Conservation (phyloP, 371 early-diverging fungal genomes). For the Mucor circinelloides region DNA sequence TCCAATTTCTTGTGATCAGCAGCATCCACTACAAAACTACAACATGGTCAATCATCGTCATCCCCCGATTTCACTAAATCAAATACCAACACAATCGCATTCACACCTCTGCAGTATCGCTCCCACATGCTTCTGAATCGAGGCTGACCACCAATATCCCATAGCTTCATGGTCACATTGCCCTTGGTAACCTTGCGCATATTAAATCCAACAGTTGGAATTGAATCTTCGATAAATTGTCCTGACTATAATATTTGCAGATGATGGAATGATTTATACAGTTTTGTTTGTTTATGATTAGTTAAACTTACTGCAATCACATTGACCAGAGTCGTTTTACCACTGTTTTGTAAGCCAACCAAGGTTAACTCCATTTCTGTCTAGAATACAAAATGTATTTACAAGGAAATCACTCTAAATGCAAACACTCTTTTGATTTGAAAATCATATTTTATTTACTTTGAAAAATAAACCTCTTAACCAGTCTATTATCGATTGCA, state of each 20-base stretch:
- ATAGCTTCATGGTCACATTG: slow-evolving; percentile 95
- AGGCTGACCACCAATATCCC: slow-evolving; percentile 99
- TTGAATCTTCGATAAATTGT: slow-evolving; percentile 95
- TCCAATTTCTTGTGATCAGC: slow-evolving; percentile 93
- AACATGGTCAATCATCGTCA: neutral
- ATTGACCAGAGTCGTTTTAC: slow-evolving; percentile 97
- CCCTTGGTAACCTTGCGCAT: slow-evolving; percentile 95
- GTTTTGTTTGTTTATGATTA: neutral
- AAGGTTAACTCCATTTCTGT: slow-evolving; percentile 97
- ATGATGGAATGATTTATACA: neutral
- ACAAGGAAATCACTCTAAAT: neutral
- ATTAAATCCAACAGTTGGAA: slow-evolving; percentile 98
- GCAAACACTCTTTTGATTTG: neutral
- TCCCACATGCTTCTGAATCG: slow-evolving; percentile 98
- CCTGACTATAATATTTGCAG: slow-evolving; percentile 75
- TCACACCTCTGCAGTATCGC: slow-evolving; percentile 92
- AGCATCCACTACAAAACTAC: slow-evolving; percentile 94
- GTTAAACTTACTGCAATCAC: slow-evolving; percentile 83
- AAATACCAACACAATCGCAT: slow-evolving; percentile 91
- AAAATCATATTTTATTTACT: slow-evolving; percentile 44
- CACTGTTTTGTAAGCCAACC: slow-evolving; percentile 97
- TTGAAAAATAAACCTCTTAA: slow-evolving; percentile 91
- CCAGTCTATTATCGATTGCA: slow-evolving; percentile 86
- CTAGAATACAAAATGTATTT: slow-evolving; percentile 27
- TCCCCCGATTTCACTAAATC: no score